Percentiles rank a stretch among this genome's conserved stretches.
phyloP scores from a whole-genome alignment of 2,329 filamentous ascomycete genomes.

The Stagonosporopsis rhizophila region DNA sequence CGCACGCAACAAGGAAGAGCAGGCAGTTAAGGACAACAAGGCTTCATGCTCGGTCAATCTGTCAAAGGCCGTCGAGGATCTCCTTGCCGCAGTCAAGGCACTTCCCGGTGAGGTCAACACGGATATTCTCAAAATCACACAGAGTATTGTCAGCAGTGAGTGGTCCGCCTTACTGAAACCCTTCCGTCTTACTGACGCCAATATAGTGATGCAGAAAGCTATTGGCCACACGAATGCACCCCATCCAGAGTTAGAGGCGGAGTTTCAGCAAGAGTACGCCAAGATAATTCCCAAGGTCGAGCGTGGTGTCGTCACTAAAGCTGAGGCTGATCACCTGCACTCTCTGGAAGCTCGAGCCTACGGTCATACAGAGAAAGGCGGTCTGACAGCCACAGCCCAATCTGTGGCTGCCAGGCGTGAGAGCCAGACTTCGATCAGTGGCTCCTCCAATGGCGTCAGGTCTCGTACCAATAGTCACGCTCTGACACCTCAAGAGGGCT shows the following conservation, averaged over 20 bases:
- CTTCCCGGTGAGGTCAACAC: constrained; percentile 34
- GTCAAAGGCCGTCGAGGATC: constrained; percentile 31
- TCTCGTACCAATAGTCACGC: constrained; percentile 22
- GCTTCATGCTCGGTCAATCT: not conserved
- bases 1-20: constrained; percentile 1
- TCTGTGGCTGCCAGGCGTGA: constrained; percentile 47
- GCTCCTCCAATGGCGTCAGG: constrained; percentile 11
- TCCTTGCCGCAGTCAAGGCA: constrained; percentile 34
- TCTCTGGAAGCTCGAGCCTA: constrained; percentile 51
- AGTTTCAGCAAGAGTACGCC: constrained; percentile 40
- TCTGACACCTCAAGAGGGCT: constrained; percentile 35
- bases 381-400: constrained; percentile 50
- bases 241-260: constrained; percentile 40
- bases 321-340: constrained; percentile 52
- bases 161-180: not conserved
- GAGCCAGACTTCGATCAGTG: constrained; percentile 27
- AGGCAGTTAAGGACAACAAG: constrained; percentile 22
- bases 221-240: constrained; percentile 33
- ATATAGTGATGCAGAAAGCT: constrained; percentile 41
- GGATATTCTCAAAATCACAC: constrained; percentile 36
- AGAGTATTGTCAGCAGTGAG: constrained; percentile 42
- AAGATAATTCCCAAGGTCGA: constrained; percentile 44
- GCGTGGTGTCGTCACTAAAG: constrained; percentile 45
- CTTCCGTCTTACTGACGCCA: constrained; percentile 9
- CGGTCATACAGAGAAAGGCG: constrained; percentile 44